These are phyloP conservation scores for Xylariaceae sp. DNA, from an alignment of 2,329 filamentous ascomycete genomes.

Conservation along the genomic window DNA sequence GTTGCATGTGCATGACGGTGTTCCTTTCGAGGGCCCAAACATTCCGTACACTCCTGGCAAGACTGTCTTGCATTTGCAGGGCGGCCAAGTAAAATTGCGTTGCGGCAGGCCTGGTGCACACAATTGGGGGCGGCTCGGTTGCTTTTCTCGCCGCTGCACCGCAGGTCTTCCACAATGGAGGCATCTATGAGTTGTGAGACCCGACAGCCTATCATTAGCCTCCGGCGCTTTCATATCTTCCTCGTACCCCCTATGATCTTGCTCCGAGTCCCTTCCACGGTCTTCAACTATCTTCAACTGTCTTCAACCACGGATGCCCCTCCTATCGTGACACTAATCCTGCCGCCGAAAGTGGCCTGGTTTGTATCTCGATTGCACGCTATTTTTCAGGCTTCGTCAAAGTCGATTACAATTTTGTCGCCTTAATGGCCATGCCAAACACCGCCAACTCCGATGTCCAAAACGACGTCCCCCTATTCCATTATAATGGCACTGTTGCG, in stretches of 20 bases:
- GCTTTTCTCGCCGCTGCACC: slow-evolving; percentile 18
- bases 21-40: slow-evolving; percentile 13
- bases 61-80: neutral
- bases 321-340: neutral
- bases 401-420: slow-evolving; percentile 10
- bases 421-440: slow-evolving; percentile 36
- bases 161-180: slow-evolving; percentile 1
- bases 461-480: slow-evolving; percentile 44
- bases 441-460: slow-evolving; percentile 42
- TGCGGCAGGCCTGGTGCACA: slow-evolving; percentile 5
- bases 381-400: neutral
- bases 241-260: neutral
- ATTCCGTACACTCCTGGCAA: slow-evolving; percentile 13
- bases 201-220: slow-evolving; percentile 14
- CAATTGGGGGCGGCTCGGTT: slow-evolving; percentile 1
- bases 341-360: neutral
- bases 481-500: slow-evolving; percentile 61
- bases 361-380: neutral
- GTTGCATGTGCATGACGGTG: slow-evolving; percentile 4
- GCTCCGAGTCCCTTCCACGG: no score
- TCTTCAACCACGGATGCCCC: neutral
- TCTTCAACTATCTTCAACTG: neutral
- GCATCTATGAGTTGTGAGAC: slow-evolving; percentile 16
- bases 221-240: slow-evolving; percentile 8
- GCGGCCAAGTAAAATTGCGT: slow-evolving; percentile 5